Base-by-base conservation (phyloP, 805 yeast genomes). In the Blastobotrys chiropterorum region DNA sequence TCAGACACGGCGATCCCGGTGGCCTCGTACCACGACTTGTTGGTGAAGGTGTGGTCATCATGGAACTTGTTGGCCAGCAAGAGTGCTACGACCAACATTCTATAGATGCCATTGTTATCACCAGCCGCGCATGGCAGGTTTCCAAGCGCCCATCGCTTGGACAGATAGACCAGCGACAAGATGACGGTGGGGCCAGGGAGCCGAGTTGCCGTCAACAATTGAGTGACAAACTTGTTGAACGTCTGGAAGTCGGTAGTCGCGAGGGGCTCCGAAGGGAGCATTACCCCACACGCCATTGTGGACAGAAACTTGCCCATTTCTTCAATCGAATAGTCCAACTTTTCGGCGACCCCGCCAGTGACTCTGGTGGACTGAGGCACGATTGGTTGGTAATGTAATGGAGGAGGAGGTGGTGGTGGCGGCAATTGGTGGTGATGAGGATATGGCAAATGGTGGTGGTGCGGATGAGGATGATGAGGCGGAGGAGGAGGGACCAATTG, bases 1-100 rank as follows among this genome's bases (percentile, higher is more conserved):
- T 76, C 68, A 1, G 63, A 63, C 46, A 87, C 74, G 4, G 79
- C 69, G 56, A 92, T 76, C 16, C 95, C 95, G 3, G 97, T 86
- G n/a, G 97, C 98, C 56, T 89, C 90, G 42, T 89, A 80, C 99
- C 99, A 92, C 5, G 97, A 88, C 63, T 82, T 83, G 71, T 92
- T 92, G 55, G 96, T 89, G 66, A 92, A 92, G 26, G 97, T 92
- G 71, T 92, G 90, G 72, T 92, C 99, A 70, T 92, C 98, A 66
- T 90, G 89, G 67, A 89, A 88, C 71, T 92, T 92, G 73, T 92
- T 92, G 46, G 97, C 95, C 55, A 92, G 73, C 38, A 92, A 80
- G 44, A 92, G 75, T 2, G 95, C 77, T 17, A 85, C 75, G 43
- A 84, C 81, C 42, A 89, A 67, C 65, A 72, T 77, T 64, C 71